phyloP scores from a whole-genome alignment of 768 basidiomycete species.

The Tylopilus vinaceipallidus region DNA sequence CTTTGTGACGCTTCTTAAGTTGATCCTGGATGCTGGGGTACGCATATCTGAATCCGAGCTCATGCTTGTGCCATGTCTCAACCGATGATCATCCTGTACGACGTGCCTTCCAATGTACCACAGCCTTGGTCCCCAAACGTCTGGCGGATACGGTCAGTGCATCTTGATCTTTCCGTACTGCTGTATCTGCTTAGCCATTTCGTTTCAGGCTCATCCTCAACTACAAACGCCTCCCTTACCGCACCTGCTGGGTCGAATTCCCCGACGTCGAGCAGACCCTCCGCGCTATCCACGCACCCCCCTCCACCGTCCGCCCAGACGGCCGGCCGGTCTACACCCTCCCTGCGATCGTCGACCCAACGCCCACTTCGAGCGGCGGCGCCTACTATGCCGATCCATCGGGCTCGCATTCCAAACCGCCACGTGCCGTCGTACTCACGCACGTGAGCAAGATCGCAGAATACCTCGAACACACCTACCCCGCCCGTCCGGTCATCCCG shows the following conservation, averaged over 20 bases:
- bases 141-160: conserved; percentile 62
- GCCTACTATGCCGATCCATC: conserved; percentile 3
- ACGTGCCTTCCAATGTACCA: conserved; percentile 55
- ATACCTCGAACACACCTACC: conserved; percentile 67
- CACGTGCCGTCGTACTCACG: conserved; percentile 51
- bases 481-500: conserved; percentile 68
- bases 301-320: conserved; percentile 50
- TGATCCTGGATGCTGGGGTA: neutral
- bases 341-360: conserved; percentile 66
- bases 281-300: conserved; percentile 56
- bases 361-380: neutral
- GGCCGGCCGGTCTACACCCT: conserved; percentile 65
- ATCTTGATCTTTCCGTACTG: neutral
- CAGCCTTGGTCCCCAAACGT: conserved; percentile 78
- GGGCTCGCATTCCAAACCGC: conserved; percentile 31
- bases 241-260: conserved; percentile 69
- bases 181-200: too few relatives aligned
- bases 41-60: neutral
- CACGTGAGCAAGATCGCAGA: conserved; percentile 64
- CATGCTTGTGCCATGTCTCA: conserved; percentile 35
- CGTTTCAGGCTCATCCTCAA: conserved; percentile 66
- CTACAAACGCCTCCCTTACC: conserved; percentile 68
- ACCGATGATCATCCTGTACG: conserved; percentile 63
- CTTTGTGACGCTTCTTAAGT: conserved; percentile 11
- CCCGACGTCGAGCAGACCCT: conserved; percentile 64